Conservation (phyloP, 164 flowering plant genomes). For the Cinnamomum micranthum region DNA sequence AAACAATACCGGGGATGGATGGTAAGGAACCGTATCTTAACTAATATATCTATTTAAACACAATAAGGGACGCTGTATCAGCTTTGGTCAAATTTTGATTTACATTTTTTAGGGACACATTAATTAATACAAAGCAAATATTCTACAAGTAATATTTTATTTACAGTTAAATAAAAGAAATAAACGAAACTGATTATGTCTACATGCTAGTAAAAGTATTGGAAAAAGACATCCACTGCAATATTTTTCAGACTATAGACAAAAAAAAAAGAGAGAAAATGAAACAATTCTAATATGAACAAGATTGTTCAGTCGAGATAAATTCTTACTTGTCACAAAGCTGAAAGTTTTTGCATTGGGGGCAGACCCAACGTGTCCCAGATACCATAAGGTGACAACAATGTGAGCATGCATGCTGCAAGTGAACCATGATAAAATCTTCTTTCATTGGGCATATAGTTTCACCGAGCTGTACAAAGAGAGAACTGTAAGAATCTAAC, state of each 20-base stretch:
- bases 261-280: background rate
- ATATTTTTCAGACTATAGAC: background rate
- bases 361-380: constrained; percentile 91
- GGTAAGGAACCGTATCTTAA: too few species aligned
- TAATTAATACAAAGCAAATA: too few species aligned
- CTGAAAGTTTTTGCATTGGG: constrained; percentile 82
- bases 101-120: too few species aligned
- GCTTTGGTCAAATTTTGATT: too few species aligned
- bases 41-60: too few species aligned
- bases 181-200: too few species aligned
- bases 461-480: constrained; percentile 77
- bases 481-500: background rate
- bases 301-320: constrained; percentile 1
- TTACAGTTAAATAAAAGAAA: too few species aligned
- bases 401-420: constrained; percentile 86
- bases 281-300: background rate
- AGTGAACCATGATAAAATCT: constrained; percentile 98
- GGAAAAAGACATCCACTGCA: background rate
- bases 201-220: background rate
- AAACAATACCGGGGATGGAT: too few species aligned
- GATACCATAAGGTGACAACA: constrained; percentile 83
- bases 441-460: constrained; percentile 95
- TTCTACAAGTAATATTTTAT: too few species aligned
- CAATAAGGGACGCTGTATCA: too few species aligned
- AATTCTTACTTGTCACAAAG: constrained; percentile 83